A percentile compares a stretch with the other conserved stretches of the same genome.
Evolutionary conservation across 495 filamentous ascomycete species (phyloP).

Genomic region (Neurospora sp.): DNA sequence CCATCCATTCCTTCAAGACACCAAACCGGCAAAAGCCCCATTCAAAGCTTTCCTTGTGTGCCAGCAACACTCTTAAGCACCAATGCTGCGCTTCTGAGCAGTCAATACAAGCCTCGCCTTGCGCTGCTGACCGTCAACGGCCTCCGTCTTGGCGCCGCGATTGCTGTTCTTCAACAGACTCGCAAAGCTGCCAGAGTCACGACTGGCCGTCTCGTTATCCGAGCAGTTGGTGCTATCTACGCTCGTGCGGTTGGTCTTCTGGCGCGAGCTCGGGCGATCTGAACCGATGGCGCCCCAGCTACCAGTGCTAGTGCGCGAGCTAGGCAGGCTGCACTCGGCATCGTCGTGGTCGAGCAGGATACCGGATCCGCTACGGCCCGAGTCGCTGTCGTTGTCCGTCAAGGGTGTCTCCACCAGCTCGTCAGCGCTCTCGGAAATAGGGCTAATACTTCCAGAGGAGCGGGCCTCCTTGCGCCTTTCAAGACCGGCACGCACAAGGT

Average conservation of each 20-base stretch:
- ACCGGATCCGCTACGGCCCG: slow-evolving; percentile 66
- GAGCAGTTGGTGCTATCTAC: slow-evolving; percentile 49
- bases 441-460: slow-evolving; percentile 71
- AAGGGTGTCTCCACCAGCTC: slow-evolving; percentile 57
- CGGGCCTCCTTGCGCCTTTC: slow-evolving; percentile 65
- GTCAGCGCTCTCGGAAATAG: slow-evolving; percentile 72
- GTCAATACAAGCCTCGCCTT: slow-evolving; percentile 79
- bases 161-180: slow-evolving; percentile 47
- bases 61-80: slow-evolving; percentile 7
- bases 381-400: slow-evolving; percentile 73
- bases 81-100: slow-evolving; percentile 75
- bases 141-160: slow-evolving; percentile 33
- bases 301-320: slow-evolving; percentile 64
- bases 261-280: slow-evolving; percentile 51
- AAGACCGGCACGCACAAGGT: slow-evolving; percentile 79
- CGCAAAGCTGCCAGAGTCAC: slow-evolving; percentile 38
- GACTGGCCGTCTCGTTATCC: slow-evolving; percentile 27
- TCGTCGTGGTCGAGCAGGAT: slow-evolving; percentile 61
- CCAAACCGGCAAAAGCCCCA: neutral
- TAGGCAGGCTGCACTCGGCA: slow-evolving; percentile 58
- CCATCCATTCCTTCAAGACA: neutral
- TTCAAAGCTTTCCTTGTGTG: neutral
- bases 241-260: slow-evolving; percentile 52
- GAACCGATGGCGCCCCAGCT: slow-evolving; percentile 72
- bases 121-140: slow-evolving; percentile 57